Evolutionary conservation across 2,329 filamentous ascomycete genomes (phyloP).

Genomic region (Colletotrichum graminicola): DNA sequence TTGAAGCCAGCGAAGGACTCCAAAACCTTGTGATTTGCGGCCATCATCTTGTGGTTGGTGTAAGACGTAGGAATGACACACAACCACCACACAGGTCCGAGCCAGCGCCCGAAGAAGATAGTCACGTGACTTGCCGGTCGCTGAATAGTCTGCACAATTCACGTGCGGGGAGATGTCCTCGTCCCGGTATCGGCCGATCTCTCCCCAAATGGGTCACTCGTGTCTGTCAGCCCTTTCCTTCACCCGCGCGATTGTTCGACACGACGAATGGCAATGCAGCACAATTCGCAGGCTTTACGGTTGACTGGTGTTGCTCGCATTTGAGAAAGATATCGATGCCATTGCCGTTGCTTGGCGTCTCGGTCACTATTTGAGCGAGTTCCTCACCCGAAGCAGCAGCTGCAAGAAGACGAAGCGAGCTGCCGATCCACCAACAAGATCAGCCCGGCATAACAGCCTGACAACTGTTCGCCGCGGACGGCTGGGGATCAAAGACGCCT

Average conservation of each 20-base stretch:
- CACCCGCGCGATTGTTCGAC: not conserved
- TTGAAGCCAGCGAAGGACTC: not conserved
- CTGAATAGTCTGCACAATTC: not conserved
- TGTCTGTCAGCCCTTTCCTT: not conserved
- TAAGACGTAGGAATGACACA: not conserved
- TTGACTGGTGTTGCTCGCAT: not conserved
- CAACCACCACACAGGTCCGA: no score
- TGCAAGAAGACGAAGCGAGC: constrained; percentile 12
- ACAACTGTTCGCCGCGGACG: not conserved
- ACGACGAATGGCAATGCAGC: not conserved
- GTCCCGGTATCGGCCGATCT: not conserved
- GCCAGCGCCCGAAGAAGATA: not conserved
- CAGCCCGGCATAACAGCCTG: not conserved
- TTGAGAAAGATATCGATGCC: not conserved
- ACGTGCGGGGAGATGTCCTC: not conserved
- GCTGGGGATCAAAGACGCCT: not conserved
- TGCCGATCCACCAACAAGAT: not conserved
- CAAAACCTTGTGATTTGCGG: not conserved
- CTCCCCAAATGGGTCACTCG: not conserved
- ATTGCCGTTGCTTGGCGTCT: not conserved
- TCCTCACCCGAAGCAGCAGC: not conserved
- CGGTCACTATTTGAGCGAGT: constrained; percentile 15
- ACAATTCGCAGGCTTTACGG: not conserved
- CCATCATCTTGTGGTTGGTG: not conserved
- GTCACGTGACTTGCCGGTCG: not conserved